Base-by-base conservation (phyloP, 2,329 filamentous ascomycete genomes). In the Aspergillus thermomutatus region DNA sequence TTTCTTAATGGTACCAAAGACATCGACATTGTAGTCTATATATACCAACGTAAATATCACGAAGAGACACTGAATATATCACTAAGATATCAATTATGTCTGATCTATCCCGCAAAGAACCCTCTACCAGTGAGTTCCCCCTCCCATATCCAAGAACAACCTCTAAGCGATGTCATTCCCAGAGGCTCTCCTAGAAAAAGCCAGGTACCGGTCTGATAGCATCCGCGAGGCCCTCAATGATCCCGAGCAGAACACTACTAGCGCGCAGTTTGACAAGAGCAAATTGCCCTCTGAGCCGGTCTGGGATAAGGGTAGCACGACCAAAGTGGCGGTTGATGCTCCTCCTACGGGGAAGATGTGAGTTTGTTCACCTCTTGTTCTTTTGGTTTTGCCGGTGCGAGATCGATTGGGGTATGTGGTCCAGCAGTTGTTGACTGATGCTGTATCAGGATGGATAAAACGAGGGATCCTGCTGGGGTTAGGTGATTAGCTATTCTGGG, bases 21-120 rank as follows among this genome's bases (percentile, higher is more conserved):
- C 23, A 10, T 52, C 26, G 26, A 41, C 9, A 11, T n/a, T 41
- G 50, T 52, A 52, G 41, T 52, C 9, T 41, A 14, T 3, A 26
- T 40, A 45, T 31, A 27, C 31, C 3, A 37, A 17, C 17, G 31
- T 37, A 17, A 17, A 3, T 7, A 37, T 37, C 31, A 6, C 14
- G 3, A 4, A 41, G 28, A 19, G 26, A 52, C 40, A n/a, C 50
- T 7, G 40, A 46, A 46, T 14, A 17, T 23, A 25, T 27, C 25
- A 52, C 21, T 7, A 45, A 26, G 31, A 3, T 1, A 52, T 54
- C 54, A 10, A 26, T 37, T 7, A 28, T 57, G 9, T 37, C 54
- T 9, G 57, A 59, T 26, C 34, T 56, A 19, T 54, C 54, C 25
- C 55, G 49, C 25, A 56, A 56, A 46, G 54, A 59, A 19, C 47